phyloP scores from a whole-genome alignment of 768 basidiomycete species.

The Artomyces pyxidatus region DNA sequence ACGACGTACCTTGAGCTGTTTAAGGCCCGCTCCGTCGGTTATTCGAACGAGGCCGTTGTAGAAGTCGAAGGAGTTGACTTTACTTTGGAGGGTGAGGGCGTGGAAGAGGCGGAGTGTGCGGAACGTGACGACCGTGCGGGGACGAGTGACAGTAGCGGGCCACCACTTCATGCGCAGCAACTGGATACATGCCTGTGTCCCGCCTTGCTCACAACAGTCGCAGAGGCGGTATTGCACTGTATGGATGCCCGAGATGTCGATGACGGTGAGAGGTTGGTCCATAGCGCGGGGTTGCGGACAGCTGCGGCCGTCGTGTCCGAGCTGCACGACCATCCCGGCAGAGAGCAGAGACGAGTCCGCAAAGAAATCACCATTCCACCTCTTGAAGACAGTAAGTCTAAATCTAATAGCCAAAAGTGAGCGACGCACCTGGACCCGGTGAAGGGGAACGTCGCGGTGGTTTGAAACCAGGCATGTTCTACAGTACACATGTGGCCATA shows the following conservation, averaged over 20 bases:
- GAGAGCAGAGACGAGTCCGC: neutral
- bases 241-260: neutral
- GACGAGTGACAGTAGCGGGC: neutral
- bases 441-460: neutral
- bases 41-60: neutral
- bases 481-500: neutral
- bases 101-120: neutral
- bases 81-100: neutral
- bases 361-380: neutral
- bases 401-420: neutral
- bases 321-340: neutral
- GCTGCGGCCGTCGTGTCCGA: neutral
- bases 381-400: neutral
- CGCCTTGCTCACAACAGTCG: neutral
- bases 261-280: neutral
- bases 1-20: slow-evolving; percentile 12
- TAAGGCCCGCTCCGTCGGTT: neutral
- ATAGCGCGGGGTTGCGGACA: neutral
- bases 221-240: neutral
- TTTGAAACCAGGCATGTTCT: neutral
- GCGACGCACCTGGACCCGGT: neutral
- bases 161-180: neutral
- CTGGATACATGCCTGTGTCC: neutral
- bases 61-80: neutral
- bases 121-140: neutral